Conservation (phyloP, 805 yeast species). For the Candida lessepsii region DNA sequence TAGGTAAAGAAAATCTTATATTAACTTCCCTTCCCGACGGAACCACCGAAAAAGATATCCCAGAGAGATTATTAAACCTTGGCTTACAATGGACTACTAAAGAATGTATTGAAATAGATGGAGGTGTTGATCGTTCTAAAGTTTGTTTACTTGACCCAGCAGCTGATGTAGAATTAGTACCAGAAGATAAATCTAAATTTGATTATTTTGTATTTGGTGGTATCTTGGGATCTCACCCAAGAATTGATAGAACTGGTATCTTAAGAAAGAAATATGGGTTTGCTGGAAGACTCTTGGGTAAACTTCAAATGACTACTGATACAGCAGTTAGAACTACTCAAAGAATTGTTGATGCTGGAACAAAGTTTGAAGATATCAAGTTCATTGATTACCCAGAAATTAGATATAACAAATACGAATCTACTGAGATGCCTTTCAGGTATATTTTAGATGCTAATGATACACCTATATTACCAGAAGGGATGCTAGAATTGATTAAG, state of each 20-base stretch:
- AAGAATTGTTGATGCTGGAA: slow-evolving; percentile 60
- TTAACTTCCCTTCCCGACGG: slow-evolving; percentile 71
- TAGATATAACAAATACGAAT: slow-evolving; percentile 80
- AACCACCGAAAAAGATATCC: slow-evolving; percentile 63
- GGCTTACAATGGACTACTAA: slow-evolving; percentile 81
- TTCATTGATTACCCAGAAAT: slow-evolving; percentile 95
- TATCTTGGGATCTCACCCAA: slow-evolving; percentile 90
- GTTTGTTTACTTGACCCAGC: slow-evolving; percentile 90
- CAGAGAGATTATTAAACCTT: slow-evolving; percentile 52
- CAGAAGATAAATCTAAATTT: slow-evolving; percentile 62
- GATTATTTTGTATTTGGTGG: slow-evolving; percentile 97
- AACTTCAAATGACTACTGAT: slow-evolving; percentile 94
- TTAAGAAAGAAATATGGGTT: slow-evolving; percentile 78
- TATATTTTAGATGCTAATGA: slow-evolving; percentile 65
- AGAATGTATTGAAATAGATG: slow-evolving; percentile 59
- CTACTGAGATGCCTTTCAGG: slow-evolving; percentile 97
- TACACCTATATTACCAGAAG: slow-evolving; percentile 84
- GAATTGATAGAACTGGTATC: slow-evolving; percentile 91
- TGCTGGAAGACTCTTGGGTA: slow-evolving; percentile 83
- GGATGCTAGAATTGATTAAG: slow-evolving; percentile 84
- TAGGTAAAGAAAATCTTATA: slow-evolving; percentile 73
- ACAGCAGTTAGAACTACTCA: slow-evolving; percentile 95
- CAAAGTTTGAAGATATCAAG: slow-evolving; percentile 65
- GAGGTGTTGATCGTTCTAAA: slow-evolving; percentile 44
- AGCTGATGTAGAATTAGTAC: slow-evolving; percentile 70